Conservation (phyloP, 139 green algal genomes). For the Chlamydomonas sp. region DNA sequence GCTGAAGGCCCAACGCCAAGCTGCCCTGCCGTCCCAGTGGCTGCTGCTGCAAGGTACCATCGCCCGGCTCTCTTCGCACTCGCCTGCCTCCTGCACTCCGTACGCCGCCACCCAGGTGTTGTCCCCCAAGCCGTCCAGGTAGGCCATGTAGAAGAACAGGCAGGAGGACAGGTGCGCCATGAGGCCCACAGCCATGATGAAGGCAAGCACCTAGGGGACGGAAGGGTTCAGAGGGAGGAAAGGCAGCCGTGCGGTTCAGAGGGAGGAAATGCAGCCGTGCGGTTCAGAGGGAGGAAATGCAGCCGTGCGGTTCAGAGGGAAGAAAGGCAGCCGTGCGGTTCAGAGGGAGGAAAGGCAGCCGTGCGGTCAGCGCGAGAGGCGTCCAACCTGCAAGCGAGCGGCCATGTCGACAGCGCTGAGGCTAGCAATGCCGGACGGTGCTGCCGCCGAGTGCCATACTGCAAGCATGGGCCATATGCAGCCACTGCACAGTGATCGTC, state of each 20-base stretch:
- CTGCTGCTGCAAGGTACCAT: not conserved
- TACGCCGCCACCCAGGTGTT: slow-evolving; percentile 50
- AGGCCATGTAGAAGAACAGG: slow-evolving; percentile 61
- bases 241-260: not conserved
- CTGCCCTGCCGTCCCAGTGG: no score
- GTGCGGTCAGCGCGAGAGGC: no score
- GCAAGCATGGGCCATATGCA: no score
- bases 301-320: not conserved
- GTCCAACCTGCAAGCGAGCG: no score
- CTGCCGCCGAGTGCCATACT: no score
- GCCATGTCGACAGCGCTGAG: no score
- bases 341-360: not conserved
- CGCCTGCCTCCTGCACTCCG: slow-evolving; percentile 13
- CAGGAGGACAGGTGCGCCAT: slow-evolving; percentile 58
- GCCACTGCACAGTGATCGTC: no score
- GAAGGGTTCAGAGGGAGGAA: not conserved
- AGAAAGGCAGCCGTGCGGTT: no score
- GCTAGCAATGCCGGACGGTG: no score
- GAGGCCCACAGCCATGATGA: slow-evolving; percentile 39
- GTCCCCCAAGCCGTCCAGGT: slow-evolving; percentile 30
- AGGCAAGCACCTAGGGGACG: slow-evolving; percentile 26
- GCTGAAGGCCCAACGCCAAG: not conserved
- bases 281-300: not conserved
- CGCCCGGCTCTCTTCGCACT: not conserved
- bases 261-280: no score